Base-by-base conservation (phyloP, 805 yeast species). In the Metschnikowia proteae region DNA sequence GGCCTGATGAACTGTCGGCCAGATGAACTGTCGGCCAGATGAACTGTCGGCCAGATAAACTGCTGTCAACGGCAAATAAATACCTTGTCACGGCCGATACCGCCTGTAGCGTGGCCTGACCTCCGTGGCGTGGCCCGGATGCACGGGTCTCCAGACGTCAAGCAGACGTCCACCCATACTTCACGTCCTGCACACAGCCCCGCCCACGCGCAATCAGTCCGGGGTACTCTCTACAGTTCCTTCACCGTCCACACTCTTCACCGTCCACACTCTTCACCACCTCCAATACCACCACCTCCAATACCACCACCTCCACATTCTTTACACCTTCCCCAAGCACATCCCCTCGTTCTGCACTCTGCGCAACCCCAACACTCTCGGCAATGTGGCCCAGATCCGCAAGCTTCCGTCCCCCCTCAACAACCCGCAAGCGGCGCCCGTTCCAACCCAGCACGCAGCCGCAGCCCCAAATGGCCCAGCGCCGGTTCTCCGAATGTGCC, bases 401-500 rank as follows among this genome's bases (percentile, higher is more conserved):
- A 22, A 23, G 22, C 38, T 7, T 8, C 6, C 38, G 23, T 6
- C 26, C 38, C 6, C 38, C 8, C 3, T 4, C 6, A 10, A 35
- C 23, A 23, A n/a, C 10, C 26, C 38, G 23, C 23, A 13, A 17
- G 17, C 17, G 17, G 17, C 17, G 22, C 26, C 26, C 38, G 30
- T 32, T 32, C 10, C 38, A 35, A 25, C 38, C 26, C 30, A 8
- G 30, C 30, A 28, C 9, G n/a, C 35, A 13, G 35, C 4, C n/a
- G n/a, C 17, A 17, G 17, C 17, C 17, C 17, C 17, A 1, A 1
- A 17, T 17, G 17, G 17, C 17, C 17, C 17, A 17, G 17, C 17
- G 17, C 2, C 17, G 17, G 17, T 52, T 63, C 17, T 59, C 67
- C 5, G 48, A 46, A 27, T 48, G 63, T 3, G 60, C 68, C 26